Evolutionary conservation across 1,284 basidiomycete genomes (phyloP).

Genomic region (Fistulinella cinereoalba): DNA sequence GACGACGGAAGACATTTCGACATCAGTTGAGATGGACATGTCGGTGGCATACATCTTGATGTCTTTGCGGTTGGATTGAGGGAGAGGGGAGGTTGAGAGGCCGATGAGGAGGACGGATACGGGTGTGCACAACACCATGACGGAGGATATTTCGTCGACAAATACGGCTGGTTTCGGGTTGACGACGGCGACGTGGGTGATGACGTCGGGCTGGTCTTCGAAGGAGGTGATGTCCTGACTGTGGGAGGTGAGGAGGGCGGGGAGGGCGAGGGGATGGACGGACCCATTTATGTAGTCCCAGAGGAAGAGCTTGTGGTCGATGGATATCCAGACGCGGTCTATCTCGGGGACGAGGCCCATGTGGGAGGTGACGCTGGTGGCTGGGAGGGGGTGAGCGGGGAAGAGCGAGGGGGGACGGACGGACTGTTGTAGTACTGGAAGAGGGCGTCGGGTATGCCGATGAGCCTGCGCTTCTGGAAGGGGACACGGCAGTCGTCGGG

Average conservation of each 20-base stretch:
- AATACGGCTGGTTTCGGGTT: conserved; percentile 82
- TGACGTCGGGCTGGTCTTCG: conserved; percentile 88
- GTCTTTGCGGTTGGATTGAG: conserved; percentile 56
- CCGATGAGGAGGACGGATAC: conserved; percentile 85
- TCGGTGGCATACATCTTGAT: conserved; percentile 92
- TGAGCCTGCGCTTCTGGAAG: conserved; percentile 74
- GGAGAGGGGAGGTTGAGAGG: conserved; percentile 58
- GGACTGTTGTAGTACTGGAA: conserved; percentile 82
- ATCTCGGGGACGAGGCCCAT: conserved; percentile 96
- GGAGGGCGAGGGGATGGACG: conserved; percentile 25
- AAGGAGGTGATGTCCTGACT: conserved; percentile 87
- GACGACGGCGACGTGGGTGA: conserved; percentile 83
- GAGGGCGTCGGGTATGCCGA: conserved; percentile 78
- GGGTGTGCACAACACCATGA: conserved; percentile 90
- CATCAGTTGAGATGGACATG: conserved; percentile 73
- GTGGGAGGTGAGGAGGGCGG: conserved; percentile 9
- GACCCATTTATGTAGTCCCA: conserved; percentile 97
- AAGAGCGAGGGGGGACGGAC: not conserved
- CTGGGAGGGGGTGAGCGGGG: conserved; percentile 36
- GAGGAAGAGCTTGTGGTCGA: conserved; percentile 92
- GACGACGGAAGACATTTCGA: conserved; percentile 81
- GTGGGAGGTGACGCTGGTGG: conserved; percentile 56
- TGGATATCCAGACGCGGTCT: conserved; percentile 92
- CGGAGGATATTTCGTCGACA: conserved; percentile 86
- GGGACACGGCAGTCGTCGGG: conserved; percentile 78